Conservation (phyloP, 176 grass and related monocot species). For the Zizania latifolia region DNA sequence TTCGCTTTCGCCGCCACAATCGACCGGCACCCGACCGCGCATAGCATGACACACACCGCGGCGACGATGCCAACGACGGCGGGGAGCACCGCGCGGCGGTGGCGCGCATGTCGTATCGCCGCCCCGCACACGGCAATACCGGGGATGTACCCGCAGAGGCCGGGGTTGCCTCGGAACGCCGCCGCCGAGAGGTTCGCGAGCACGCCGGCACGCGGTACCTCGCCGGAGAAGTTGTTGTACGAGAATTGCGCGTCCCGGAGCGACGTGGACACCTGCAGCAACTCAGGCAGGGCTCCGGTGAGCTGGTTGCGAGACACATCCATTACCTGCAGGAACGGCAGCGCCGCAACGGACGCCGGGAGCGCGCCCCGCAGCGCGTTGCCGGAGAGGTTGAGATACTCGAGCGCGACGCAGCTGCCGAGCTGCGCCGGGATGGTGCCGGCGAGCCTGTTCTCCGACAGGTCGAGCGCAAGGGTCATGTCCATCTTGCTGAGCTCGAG, state of each 20-base stretch:
- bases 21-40: slow-evolving; percentile 11
- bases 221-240: slow-evolving; percentile 68
- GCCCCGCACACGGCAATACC: slow-evolving; percentile 29
- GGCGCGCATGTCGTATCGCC: not conserved
- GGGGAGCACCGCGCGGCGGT: not conserved
- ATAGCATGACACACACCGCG: slow-evolving; percentile 15
- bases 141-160: slow-evolving; percentile 41
- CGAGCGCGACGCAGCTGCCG: slow-evolving; percentile 64
- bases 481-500: slow-evolving; percentile 79
- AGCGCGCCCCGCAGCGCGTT: slow-evolving; percentile 56
- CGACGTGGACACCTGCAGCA: slow-evolving; percentile 47
- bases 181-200: slow-evolving; percentile 38
- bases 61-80: slow-evolving; percentile 3
- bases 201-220: slow-evolving; percentile 33
- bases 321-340: slow-evolving; percentile 58
- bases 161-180: slow-evolving; percentile 50
- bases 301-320: slow-evolving; percentile 60
- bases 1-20: not conserved
- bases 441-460: slow-evolving; percentile 54
- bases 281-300: slow-evolving; percentile 22
- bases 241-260: slow-evolving; percentile 55
- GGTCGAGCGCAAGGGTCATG: slow-evolving; percentile 61
- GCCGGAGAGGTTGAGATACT: slow-evolving; percentile 69
- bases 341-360: slow-evolving; percentile 43
- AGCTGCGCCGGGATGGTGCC: slow-evolving; percentile 63